phyloP scores from a whole-genome alignment of 2,329 filamentous ascomycete genomes.

The Orbilia brochopaga region DNA sequence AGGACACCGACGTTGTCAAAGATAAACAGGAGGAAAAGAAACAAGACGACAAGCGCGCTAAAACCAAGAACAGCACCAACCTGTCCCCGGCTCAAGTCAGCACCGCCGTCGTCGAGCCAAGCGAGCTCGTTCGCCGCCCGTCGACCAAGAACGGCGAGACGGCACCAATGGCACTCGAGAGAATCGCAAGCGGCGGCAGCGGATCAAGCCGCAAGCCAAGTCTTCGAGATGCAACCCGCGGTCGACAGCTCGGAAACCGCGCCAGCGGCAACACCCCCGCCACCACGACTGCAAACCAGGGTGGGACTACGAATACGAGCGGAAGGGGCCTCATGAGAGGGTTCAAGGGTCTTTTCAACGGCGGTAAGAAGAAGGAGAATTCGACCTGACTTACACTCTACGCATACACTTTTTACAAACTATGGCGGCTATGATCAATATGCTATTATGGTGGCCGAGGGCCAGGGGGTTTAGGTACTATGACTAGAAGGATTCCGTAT shows the following conservation, averaged over 20 bases:
- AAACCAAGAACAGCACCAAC: background rate
- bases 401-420: background rate
- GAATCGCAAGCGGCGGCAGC: constrained; percentile 11
- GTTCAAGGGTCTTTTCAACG: constrained; percentile 19
- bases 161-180: constrained; percentile 3
- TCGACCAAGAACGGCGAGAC: constrained; percentile 1
- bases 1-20: too few relatives aligned
- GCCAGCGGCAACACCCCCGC: too few relatives aligned
- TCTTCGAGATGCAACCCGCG: background rate
- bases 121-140: too few relatives aligned
- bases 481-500: too few relatives aligned
- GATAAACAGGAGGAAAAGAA: background rate
- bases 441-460: too few relatives aligned
- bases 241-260: too few relatives aligned
- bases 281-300: too few relatives aligned
- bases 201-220: constrained; percentile 3
- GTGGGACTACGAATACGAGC: background rate
- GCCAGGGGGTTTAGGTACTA: too few relatives aligned
- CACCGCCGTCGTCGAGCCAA: too few relatives aligned
- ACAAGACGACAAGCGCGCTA: background rate
- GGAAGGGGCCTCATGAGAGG: constrained; percentile 2
- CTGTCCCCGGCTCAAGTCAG: too few relatives aligned
- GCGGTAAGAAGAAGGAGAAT: constrained; percentile 26
- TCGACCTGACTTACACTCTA: background rate
- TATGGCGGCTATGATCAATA: too few relatives aligned